Base-by-base conservation (phyloP, 1,284 basidiomycete genomes). In the Ustilago shanxiensis region DNA sequence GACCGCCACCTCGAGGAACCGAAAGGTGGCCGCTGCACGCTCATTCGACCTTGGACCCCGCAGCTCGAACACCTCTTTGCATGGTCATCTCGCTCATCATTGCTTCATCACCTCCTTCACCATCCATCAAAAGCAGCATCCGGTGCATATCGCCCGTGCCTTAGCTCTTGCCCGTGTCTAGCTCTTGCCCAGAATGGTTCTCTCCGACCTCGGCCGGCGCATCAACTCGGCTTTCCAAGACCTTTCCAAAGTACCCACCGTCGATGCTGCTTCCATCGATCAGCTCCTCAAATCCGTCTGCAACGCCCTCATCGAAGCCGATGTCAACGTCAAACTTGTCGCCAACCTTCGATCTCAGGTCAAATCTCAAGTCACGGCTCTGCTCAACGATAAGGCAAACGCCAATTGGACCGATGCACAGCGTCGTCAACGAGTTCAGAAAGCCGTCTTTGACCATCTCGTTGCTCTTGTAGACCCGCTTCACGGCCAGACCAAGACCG, bases 301-400 rank as follows among this genome's bases (percentile, higher is more conserved):
- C 73, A 90, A 94, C 28, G 97, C 96, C 2, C 89, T 99, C 53
- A 90, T 99, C 59, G 95, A 98, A 87, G 93, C 95, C 29, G 97
- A 99, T 87, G 96, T 99, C 70, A 99, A 99, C 85, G 96, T 99
- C 82, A 96, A 95, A 86, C 91, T 99, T 24, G 97, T 98, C 28
- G 90, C 93, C 10, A 90, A 91, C 62, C 87, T 98, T 64, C 90
- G 95, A 75, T 91, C 92, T 77, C 94, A 95, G 85, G 95, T 98
- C 35, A 79, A 78, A 45, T 28, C 47, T 7, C 86, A 96, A 94
- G 88, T 89, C 90, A 22, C 95, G 93, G 76, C 74, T 2, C 60
- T 79, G n/a, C 79, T 85, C 56, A 82, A 85, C 44, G 79, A 81
- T 47, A 79, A 79, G 50, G 67, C 71, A 41, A 82, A 84, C 54